A percentile compares a stretch with the other conserved stretches of the same genome.
Evolutionary conservation across 108 stramenopile species (phyloP).

Genomic region (Stephanodiscus triporus): DNA sequence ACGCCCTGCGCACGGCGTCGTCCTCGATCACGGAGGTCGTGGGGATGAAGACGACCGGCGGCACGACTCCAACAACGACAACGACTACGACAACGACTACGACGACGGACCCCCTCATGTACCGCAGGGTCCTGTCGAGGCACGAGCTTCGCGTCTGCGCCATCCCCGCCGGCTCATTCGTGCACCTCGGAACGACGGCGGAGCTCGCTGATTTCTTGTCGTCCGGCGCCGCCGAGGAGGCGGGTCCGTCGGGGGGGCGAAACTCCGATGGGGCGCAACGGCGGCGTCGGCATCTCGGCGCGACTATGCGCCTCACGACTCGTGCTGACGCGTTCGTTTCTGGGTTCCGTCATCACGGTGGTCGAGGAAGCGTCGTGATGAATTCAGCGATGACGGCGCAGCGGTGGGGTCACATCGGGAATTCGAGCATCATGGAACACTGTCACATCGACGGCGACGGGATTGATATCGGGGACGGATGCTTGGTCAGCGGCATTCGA

Average conservation of each 20-base stretch:
- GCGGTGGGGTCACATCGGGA: slow-evolving; percentile 15
- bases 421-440: slow-evolving; percentile 39
- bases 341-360: slow-evolving; percentile 1
- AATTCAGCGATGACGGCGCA: slow-evolving; percentile 16
- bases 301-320: slow-evolving; percentile 26
- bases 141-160: slow-evolving; percentile 50
- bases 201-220: slow-evolving; percentile 73
- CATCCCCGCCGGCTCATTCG: slow-evolving; percentile 60
- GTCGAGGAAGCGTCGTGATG: slow-evolving; percentile 10
- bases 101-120: neutral
- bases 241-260: neutral
- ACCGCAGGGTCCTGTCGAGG: slow-evolving; percentile 29
- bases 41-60: too few species aligned
- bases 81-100: neutral
- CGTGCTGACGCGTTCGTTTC: slow-evolving; percentile 17
- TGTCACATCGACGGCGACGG: slow-evolving; percentile 14
- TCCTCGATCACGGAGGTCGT: too few species aligned
- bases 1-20: slow-evolving; percentile 37
- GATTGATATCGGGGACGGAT: slow-evolving; percentile 49
- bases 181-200: slow-evolving; percentile 77
- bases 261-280: neutral
- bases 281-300: slow-evolving; percentile 12
- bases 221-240: slow-evolving; percentile 20
- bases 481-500: slow-evolving; percentile 64
- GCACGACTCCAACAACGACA: too few species aligned